Conservation (phyloP, 768 basidiomycete species). For the Lentinula sp. region DNA sequence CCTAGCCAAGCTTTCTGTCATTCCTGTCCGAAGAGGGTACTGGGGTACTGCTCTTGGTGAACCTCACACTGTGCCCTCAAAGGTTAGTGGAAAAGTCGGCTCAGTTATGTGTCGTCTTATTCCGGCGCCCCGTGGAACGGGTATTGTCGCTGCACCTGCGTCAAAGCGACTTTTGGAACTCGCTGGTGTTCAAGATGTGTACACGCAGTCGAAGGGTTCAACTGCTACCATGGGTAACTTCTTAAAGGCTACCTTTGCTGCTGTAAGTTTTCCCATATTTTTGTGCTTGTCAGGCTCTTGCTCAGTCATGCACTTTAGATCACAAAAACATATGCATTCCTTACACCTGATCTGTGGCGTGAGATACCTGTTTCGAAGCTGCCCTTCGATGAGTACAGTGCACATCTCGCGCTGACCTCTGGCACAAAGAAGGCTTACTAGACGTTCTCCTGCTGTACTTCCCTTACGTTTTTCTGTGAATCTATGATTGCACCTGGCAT, state of each 20-base stretch:
- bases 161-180: constrained; percentile 95
- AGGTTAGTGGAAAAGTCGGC: constrained; percentile 97
- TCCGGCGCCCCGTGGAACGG: constrained; percentile 96
- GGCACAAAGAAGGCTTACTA: constrained; percentile 69
- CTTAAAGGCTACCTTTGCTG: constrained; percentile 94
- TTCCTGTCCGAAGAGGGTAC: constrained; percentile 98
- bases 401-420: constrained; percentile 74
- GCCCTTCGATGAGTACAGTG: constrained; percentile 94
- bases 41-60: constrained; percentile 99
- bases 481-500: background rate
- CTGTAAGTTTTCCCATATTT: constrained; percentile 43
- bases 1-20: constrained; percentile 94
- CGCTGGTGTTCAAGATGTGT: constrained; percentile 96
- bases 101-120: constrained; percentile 99
- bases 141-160: constrained; percentile 98
- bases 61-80: constrained; percentile 98
- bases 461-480: constrained; percentile 1
- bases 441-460: constrained; percentile 10
- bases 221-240: constrained; percentile 99
- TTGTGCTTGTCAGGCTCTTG: background rate
- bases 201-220: constrained; percentile 97
- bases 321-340: constrained; percentile 97
- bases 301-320: constrained; percentile 43
- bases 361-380: constrained; percentile 86
- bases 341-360: constrained; percentile 97